Base-by-base conservation (phyloP, 768 basidiomycete species). In the Suillus tomentosus region DNA sequence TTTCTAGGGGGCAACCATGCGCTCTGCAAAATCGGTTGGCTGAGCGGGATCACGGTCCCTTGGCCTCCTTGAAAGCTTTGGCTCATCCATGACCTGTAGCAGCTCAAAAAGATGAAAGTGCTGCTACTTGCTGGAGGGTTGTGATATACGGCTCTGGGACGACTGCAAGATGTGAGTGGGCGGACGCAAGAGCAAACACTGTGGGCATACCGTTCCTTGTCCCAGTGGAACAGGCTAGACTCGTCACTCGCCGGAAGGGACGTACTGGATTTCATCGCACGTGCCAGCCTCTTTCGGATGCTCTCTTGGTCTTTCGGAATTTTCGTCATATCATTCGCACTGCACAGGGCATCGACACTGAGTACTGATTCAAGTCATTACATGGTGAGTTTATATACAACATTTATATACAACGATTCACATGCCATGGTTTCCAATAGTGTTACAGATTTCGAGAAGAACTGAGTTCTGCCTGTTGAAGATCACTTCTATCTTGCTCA, bases 1-100 rank as follows among this genome's bases (percentile, higher is more conserved):
- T 22, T 93, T 82, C 72, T 89, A 86, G 5, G 89, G 76, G 14
- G 88, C 88, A 61, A 88, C 80, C 53, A 94, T 81, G 66, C 81
- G 83, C 71, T 90, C 87, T 22, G 81, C 83, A 24, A 88, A 66
- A 74, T 87, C 85, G 0, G 79, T 81, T 3, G 79, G 75, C 34
- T 79, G 77, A 14, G 78, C 67, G 3, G 76, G 70, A 40, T 81
- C 80, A 53, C 81, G 79, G 65, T 82, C 82, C 71, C 79, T 83
- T 65, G 70, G 73, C 70, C 80, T 80, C 63, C 78, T 75, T 17
- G 75, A 71, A 37, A 70, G 69, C n/a, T 67, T 69, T 50, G 67
- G 75, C 50, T 76, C 74, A 47, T 75, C 75, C 79, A 80, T 79
- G 64, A 61, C 67, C 40, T 36, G 45, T 55, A 54, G 45, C 59